Evolutionary conservation across 306 rosid genomes (phyloP).

Genomic region (Ammopiptanthus mongolicus): DNA sequence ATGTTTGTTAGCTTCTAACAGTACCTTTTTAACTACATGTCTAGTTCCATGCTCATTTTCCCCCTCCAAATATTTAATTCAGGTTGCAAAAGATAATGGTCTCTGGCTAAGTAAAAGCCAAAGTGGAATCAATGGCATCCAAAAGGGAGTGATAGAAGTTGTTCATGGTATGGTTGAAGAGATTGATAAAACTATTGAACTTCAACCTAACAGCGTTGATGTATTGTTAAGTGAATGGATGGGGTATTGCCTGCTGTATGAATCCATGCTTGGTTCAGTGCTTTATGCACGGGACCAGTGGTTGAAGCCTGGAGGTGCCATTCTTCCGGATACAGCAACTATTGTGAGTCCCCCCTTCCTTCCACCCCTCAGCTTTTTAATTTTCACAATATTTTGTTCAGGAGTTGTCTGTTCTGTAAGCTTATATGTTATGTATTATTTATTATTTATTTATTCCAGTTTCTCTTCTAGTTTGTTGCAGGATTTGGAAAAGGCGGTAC

Average conservation of each 20-base stretch:
- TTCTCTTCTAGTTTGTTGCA: constrained; percentile 68
- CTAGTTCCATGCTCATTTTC: constrained; percentile 13
- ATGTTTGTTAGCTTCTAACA: not conserved
- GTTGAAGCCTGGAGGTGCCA: constrained; percentile 94
- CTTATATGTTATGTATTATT: not conserved
- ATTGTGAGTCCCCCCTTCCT: constrained; percentile 53
- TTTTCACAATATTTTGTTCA: not conserved
- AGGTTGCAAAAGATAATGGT: constrained; percentile 76
- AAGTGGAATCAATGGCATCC: constrained; percentile 27
- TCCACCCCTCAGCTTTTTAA: not conserved
- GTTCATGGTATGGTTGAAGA: constrained; percentile 82
- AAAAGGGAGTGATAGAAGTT: constrained; percentile 63
- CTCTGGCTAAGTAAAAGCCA: constrained; percentile 39
- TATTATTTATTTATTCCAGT: constrained; percentile 18
- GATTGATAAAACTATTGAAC: constrained; percentile 50
- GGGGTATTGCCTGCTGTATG: constrained; percentile 92
- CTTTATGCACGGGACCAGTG: constrained; percentile 88
- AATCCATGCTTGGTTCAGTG: constrained; percentile 91
- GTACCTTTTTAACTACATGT: not conserved
- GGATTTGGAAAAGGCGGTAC: constrained; percentile 93
- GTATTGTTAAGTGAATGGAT: constrained; percentile 94
- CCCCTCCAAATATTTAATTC: constrained; percentile 20
- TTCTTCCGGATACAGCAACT: constrained; percentile 92
- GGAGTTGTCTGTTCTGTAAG: not conserved
- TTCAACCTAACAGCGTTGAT: constrained; percentile 80